Evolutionary conservation across 331 rosid species (phyloP), one percentile per base, ranked within the genome.

Genomic region (Acacia pycnantha): DNA sequence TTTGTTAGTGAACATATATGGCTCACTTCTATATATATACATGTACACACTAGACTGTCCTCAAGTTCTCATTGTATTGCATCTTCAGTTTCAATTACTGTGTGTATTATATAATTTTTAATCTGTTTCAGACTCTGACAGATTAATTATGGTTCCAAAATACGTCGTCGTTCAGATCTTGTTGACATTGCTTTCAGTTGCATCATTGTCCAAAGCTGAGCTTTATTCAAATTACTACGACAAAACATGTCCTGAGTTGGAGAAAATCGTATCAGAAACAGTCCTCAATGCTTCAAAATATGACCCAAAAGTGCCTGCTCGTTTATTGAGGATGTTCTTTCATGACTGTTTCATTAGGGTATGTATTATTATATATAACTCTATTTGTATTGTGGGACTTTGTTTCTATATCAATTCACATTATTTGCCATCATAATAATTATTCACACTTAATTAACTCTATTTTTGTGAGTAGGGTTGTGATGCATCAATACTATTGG

Each of bases 331-430:
- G 81, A 90, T 95, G 95, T 92, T 91, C 90, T 93, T 95, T 85
- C 98, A 90, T 72, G 98, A 93, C 75, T 93, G 96, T 89, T 93
- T 92, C 90, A 80, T 93, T 82, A 91, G 94, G 95, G 98, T 93
- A 87, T 47, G 98, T 93, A 87, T 47, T 21, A 48, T 53, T 9
- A 53, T 19, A 8, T 21, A 8, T 0, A 54, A 21, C 24, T 21
- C 11, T n/a, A 54, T 53, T 53, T 47, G 13, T 47, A 54, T 54
- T 21, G 61, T 58, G 65, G 65, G 65, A 58, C 27, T 24, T 54
- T n/a, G 65, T n/a, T n/a, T 58, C 65, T 22, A 22, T 58, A 22
- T 9, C 5, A 54, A 21, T 19, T 54, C n/a, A 21, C 12, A 8
- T 19, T n/a, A 53, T 21, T n/a, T 10, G 15, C 11, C 31, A 22